Evolutionary conservation across 2,329 filamentous ascomycete species (phyloP).

Genomic region (Monilinia fructicola): DNA sequence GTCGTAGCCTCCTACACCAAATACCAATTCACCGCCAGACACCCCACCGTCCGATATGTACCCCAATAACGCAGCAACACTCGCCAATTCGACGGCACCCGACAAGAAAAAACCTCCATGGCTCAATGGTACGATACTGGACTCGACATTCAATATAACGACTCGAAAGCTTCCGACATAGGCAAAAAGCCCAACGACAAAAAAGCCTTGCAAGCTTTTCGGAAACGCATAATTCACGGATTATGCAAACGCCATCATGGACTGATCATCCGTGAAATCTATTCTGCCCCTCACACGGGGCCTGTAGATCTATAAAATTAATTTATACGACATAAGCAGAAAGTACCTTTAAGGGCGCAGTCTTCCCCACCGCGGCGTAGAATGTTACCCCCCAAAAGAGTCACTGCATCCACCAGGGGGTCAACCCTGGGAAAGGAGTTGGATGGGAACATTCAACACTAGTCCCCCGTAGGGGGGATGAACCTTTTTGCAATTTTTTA

Average conservation of each 20-base stretch:
- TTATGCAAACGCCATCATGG: too few relatives aligned
- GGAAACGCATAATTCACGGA: not conserved
- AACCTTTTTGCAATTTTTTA: constrained; percentile 2
- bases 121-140: not conserved
- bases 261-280: too few relatives aligned
- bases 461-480: not conserved
- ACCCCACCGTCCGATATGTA: not conserved
- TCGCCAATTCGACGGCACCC: not conserved
- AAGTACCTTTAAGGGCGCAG: too few relatives aligned
- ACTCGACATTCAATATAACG: not conserved
- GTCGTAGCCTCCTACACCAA: not conserved
- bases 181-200: not conserved
- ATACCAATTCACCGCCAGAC: not conserved
- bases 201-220: not conserved
- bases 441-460: too few relatives aligned
- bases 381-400: too few relatives aligned
- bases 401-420: not conserved
- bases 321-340: too few relatives aligned
- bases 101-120: not conserved
- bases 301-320: too few relatives aligned
- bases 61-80: not conserved
- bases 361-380: too few relatives aligned
- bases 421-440: not conserved
- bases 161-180: too few relatives aligned
- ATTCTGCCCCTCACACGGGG: too few relatives aligned